Evolutionary conservation across 148 eudicot species (phyloP).

Genomic region (Pharnaceum exiguum): DNA sequence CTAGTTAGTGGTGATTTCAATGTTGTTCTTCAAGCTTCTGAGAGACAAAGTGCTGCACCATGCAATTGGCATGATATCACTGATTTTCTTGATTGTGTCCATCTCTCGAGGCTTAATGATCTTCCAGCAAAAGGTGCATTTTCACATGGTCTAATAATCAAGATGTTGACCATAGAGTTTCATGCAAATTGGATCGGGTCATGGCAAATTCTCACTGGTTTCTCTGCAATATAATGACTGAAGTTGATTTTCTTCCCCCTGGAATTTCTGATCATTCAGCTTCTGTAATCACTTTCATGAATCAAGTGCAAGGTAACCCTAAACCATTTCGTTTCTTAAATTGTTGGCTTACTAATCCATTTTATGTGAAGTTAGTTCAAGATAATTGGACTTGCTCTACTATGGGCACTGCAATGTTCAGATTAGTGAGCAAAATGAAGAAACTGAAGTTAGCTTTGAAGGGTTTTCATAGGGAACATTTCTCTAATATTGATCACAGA

Average conservation of each 20-base stretch:
- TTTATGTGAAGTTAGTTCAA: too few relatives aligned
- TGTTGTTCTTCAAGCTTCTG: neutral
- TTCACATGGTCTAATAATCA: neutral
- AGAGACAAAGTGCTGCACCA: neutral
- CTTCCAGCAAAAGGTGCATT: neutral
- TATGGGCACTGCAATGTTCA: too few relatives aligned
- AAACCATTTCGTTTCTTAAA: neutral
- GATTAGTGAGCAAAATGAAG: too few relatives aligned
- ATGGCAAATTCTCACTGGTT: neutral
- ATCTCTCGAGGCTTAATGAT: neutral
- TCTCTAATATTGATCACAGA: too few relatives aligned
- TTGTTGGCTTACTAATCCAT: too few relatives aligned
- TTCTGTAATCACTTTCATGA: neutral
- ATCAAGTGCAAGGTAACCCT: neutral
- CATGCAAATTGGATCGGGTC: neutral
- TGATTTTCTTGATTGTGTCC: neutral
- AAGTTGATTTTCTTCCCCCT: neutral
- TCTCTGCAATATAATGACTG: too few relatives aligned
- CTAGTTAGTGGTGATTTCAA: neutral
- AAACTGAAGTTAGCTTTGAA: too few relatives aligned
- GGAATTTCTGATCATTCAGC: neutral
- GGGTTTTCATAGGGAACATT: too few relatives aligned
- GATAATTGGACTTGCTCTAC: too few relatives aligned
- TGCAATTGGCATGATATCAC: neutral
- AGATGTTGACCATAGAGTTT: neutral